Evolutionary conservation across 2,329 filamentous ascomycete genomes (phyloP), one percentile per base, ranked within the genome.

Genomic region (Scolecobasidium constrictum): DNA sequence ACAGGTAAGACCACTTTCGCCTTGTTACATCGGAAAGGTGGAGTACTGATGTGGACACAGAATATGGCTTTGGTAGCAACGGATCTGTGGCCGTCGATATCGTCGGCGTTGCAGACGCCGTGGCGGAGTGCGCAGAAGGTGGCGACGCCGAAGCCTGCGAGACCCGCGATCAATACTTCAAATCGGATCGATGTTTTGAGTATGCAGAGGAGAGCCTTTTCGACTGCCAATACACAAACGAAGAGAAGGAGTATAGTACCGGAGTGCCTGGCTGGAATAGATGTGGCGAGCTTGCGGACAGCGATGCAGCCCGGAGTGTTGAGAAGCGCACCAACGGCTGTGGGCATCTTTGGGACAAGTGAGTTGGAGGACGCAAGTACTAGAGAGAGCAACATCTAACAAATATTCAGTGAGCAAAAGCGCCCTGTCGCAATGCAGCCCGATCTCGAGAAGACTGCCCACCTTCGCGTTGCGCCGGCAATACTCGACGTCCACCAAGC

Each of bases 51-150:
- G 12, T 11, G 9, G 34, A 16, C 6, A 39, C 48, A 77, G 71
- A 67, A 64, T 46, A 55, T 72, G 39, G 58, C 59, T 36, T 56
- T 57, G 45, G 52, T 56, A 38, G 56, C 60, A 7, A 51, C 52
- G 38, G 59, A 64, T 49, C 48, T 66, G 40, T 63, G 59, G 58
- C 61, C 62, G 4, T 56, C 58, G 26, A 60, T 68, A 56, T 58
- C 57, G 37, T 51, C 54, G 38, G 53, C 57, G 15, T 46, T 66
- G 44, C 55, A 55, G 40, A 48, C 56, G 11, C 56, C 63, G 17
- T 60, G 57, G 56, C 55, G 57, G 46, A 48, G 49, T 26, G 46
- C 56, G 15, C 50, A 43, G 36, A 53, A 52, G 21, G 54, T 47
- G 48, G 31, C 52, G 18, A 31, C 46, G 23, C 46, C 52, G 36